These are phyloP conservation scores for Kodamaea kakaduensis DNA, from an alignment of 805 yeast species.

Conservation along the genomic window DNA sequence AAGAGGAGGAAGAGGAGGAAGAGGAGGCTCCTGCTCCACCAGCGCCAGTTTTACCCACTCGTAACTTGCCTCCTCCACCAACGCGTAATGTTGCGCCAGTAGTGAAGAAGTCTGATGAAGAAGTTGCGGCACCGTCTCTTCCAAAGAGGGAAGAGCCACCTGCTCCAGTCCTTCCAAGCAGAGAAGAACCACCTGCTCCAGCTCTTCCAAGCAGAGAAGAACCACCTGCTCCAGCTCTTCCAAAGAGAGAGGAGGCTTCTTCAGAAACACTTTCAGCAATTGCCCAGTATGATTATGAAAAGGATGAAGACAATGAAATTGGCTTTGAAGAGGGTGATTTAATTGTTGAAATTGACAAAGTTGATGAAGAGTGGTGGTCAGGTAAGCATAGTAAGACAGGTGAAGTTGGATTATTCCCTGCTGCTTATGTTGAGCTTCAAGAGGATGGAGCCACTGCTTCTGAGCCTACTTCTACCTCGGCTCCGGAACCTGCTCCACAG, in stretches of 20 bases:
- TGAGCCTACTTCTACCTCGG: conserved; percentile 13
- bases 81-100: conserved; percentile 12
- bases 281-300: conserved; percentile 77
- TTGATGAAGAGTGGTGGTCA: conserved; percentile 74
- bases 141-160: conserved; percentile 16
- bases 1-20: conserved; percentile 19
- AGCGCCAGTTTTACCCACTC: conserved; percentile 11
- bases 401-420: conserved; percentile 53
- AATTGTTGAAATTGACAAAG: conserved; percentile 61
- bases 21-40: conserved; percentile 21
- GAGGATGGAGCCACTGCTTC: conserved; percentile 14
- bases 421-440: conserved; percentile 45
- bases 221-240: conserved; percentile 17
- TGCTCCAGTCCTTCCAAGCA: conserved; percentile 16
- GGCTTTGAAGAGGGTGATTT: conserved; percentile 62
- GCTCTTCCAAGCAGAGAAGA: conserved; percentile 6
- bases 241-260: conserved; percentile 15
- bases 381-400: conserved; percentile 42
- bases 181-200: conserved; percentile 11
- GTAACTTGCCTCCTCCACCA: conserved; percentile 13
- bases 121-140: too few species aligned
- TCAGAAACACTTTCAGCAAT: conserved; percentile 45
- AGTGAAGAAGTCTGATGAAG: conserved; percentile 24
- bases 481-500: conserved; percentile 11
- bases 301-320: conserved; percentile 75